Conservation (phyloP, 164 flowering plant species). For the Protea cynaroides region DNA sequence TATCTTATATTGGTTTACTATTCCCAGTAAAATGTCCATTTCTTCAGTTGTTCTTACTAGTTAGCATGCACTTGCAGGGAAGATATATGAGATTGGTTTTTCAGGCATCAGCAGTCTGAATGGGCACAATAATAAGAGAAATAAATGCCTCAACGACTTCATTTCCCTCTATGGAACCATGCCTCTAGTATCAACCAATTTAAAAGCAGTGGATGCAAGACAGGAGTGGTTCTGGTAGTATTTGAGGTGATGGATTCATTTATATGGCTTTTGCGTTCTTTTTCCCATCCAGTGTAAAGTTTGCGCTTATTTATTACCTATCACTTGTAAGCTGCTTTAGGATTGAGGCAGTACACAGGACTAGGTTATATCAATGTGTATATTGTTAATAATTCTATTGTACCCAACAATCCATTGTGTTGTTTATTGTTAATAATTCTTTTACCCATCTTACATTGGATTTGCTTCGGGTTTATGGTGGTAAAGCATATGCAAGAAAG, state of each 20-base stretch:
- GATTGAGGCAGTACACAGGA: background rate
- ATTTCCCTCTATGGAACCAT: slow-evolving; percentile 34
- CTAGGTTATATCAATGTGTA: background rate
- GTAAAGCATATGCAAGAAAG: too few relatives aligned
- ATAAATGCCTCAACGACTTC: slow-evolving; percentile 43
- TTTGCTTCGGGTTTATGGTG: too few relatives aligned
- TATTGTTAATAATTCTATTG: too few relatives aligned
- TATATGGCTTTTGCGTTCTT: background rate
- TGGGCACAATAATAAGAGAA: slow-evolving; percentile 28
- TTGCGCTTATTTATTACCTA: background rate
- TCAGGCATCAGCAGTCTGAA: slow-evolving; percentile 42
- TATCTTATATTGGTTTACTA: too few relatives aligned
- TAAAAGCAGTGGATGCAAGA: slow-evolving; percentile 36
- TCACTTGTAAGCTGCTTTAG: background rate
- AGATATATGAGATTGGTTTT: slow-evolving; percentile 40
- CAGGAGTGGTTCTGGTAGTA: slow-evolving; percentile 42
- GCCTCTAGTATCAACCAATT: slow-evolving; percentile 41
- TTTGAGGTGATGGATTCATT: background rate
- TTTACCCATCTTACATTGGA: too few relatives aligned
- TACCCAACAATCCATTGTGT: too few relatives aligned
- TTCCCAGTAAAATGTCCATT: too few relatives aligned
- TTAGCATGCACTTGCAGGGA: slow-evolving; percentile 25
- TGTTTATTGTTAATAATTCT: too few relatives aligned
- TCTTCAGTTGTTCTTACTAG: too few relatives aligned
- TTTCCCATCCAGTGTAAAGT: background rate